phyloP scores from a whole-genome alignment of 352 stramenopile species.

The Phytophthora uliginosa region DNA sequence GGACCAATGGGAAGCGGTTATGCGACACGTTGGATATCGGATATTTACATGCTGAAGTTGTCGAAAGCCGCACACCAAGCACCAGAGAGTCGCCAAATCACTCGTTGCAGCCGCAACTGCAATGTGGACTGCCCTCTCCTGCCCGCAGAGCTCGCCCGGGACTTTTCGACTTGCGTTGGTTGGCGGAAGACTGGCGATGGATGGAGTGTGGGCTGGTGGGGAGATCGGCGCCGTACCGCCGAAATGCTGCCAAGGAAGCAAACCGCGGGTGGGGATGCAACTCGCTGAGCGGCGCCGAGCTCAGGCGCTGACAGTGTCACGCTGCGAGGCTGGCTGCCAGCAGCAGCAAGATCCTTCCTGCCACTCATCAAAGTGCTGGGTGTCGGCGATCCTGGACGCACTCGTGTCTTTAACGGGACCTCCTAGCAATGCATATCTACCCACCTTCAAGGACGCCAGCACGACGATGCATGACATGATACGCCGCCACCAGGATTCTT shows the following conservation, averaged over 20 bases:
- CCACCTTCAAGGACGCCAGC: slow-evolving; percentile 22
- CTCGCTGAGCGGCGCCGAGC: too few species aligned
- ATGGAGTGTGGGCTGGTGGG: not conserved
- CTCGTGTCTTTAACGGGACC: slow-evolving; percentile 5
- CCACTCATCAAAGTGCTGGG: slow-evolving; percentile 15
- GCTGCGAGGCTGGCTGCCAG: not conserved
- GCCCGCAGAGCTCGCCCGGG: too few species aligned
- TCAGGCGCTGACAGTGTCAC: not conserved
- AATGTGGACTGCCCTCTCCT: too few species aligned
- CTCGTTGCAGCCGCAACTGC: too few species aligned
- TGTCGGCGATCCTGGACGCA: slow-evolving; percentile 14
- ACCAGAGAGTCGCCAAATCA: slow-evolving; percentile 10
- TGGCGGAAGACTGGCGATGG: not conserved
- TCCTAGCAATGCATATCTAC: slow-evolving; percentile 22
- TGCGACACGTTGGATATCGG: not conserved
- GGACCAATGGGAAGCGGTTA: not conserved
- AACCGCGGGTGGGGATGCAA: not conserved
- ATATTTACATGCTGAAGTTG: slow-evolving; percentile 19
- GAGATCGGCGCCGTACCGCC: not conserved
- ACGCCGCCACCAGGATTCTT: not conserved
- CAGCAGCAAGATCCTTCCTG: not conserved
- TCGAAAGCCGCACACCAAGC: slow-evolving; percentile 13
- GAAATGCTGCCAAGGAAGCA: slow-evolving; percentile 8
- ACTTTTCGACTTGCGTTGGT: not conserved
- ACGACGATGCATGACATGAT: slow-evolving; percentile 8